Conservation (phyloP, 2,329 filamentous ascomycete species). For the Monilinia aucupariae region DNA sequence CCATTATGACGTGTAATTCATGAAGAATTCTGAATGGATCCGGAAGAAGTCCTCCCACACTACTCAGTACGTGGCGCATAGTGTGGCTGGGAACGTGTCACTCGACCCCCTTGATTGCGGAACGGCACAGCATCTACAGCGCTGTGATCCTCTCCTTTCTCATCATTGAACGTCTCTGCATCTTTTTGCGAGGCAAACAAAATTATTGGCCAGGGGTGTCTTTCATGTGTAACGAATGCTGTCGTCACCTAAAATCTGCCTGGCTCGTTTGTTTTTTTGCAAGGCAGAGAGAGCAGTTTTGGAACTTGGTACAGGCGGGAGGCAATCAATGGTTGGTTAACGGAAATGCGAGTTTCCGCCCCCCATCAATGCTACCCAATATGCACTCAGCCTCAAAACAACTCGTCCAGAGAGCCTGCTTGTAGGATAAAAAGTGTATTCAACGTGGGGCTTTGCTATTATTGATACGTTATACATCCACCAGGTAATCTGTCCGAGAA, state of each 20-base stretch:
- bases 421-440: neutral
- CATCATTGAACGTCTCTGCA: neutral
- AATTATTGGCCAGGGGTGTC: neutral
- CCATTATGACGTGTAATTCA: neutral
- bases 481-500: neutral
- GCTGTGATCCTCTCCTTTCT: too few species aligned
- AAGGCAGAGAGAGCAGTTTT: neutral
- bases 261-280: neutral
- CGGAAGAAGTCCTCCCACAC: neutral
- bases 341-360: neutral
- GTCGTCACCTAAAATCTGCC: neutral
- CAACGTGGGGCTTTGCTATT: neutral
- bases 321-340: neutral
- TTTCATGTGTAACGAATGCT: neutral
- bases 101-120: neutral
- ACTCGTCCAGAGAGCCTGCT: too few species aligned
- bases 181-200: neutral
- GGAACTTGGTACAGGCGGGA: neutral
- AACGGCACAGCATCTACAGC: neutral
- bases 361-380: neutral
- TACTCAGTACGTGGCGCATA: neutral
- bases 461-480: neutral
- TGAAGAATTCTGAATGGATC: neutral
- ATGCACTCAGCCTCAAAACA: neutral
- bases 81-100: neutral